Base-by-base conservation (phyloP, 306 rosid species). In the Rosa chinensis region DNA sequence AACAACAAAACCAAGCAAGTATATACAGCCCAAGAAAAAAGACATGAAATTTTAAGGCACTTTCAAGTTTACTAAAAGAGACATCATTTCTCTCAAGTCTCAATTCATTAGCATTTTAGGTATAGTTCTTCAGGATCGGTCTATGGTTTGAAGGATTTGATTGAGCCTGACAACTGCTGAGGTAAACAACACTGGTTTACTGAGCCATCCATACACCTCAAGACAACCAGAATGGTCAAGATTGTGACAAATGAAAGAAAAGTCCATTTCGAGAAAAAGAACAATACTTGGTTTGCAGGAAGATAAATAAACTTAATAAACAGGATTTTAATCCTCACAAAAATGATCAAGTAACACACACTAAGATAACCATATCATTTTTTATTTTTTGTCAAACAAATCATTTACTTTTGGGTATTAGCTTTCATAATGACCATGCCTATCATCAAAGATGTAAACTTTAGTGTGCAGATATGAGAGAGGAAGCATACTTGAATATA, bases 401-500 rank as follows among this genome's bases (percentile, higher is more conserved):
- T 66, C 23, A 66, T 66, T 66, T 39, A 37, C 20, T 66, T 8
- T 7, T 66, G 71, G 71, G 13, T 66, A 66, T 66, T 17, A 40
- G 6, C 48, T 64, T 64, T 35, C 44, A 64, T 32, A 66, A 39
- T 66, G 71, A 39, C 71, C 48, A 66, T 66, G 71, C 47, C 47
- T 39, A 39, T 17, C 71, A 66, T 39, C 48, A 66, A 66, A 39
- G 28, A 39, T 37, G 17, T 28, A 14, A 25, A 39, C 21, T 70
- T 35, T 8, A 6, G 55, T 35, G 44, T 72, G 78, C 16, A 45
- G 75, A 67, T 37, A 18, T 13, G 40, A 64, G 67, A 77, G 79
- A 78, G 62, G 28, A n/a, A 42, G 70, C 83, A 83, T 89, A 91
- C 93, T 75, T 74, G 88, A 71, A 87, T 81, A 76, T 61, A 74